Conservation (phyloP, 345 rosid species). For the Linum trigynum region DNA sequence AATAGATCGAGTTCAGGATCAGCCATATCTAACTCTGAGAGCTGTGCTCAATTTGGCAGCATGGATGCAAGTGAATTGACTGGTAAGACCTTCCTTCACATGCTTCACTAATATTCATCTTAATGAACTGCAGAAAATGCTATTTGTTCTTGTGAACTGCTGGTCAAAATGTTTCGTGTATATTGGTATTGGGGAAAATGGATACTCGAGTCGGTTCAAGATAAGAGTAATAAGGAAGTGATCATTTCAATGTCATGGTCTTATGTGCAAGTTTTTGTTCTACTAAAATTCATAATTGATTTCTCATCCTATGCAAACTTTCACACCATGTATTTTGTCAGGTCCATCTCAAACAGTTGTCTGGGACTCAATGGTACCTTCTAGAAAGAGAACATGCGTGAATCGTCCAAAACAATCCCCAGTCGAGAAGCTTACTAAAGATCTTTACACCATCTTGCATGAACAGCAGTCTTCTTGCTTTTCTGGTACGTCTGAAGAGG, state of each 20-base stretch:
- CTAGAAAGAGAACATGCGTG: slow-evolving; percentile 81
- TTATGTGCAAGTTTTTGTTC: no score
- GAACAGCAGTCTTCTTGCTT: slow-evolving; percentile 88
- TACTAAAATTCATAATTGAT: no score
- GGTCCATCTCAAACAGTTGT: slow-evolving; percentile 83
- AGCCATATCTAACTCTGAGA: slow-evolving; percentile 89
- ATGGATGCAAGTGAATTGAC: slow-evolving; percentile 86
- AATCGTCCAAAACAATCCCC: slow-evolving; percentile 76
- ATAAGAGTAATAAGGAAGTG: no score
- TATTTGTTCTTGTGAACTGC: no score
- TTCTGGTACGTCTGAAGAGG: slow-evolving; percentile 85
- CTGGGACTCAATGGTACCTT: slow-evolving; percentile 86
- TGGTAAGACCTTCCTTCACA: slow-evolving; percentile 33
- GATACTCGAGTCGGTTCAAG: no score
- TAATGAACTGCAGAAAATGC: no score
- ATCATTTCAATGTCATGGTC: no score
- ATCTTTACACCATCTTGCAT: slow-evolving; percentile 62
- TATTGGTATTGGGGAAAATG: no score
- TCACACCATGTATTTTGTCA: slow-evolving; percentile 13
- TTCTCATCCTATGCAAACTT: no score
- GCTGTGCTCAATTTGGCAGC: slow-evolving; percentile 80
- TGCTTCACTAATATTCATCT: background rate
- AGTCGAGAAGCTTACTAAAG: slow-evolving; percentile 90
- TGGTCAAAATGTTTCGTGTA: no score
- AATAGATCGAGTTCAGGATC: slow-evolving; percentile 97